Evolutionary conservation across 2,329 filamentous ascomycete species (phyloP).

Genomic region (Penicillium italicum): DNA sequence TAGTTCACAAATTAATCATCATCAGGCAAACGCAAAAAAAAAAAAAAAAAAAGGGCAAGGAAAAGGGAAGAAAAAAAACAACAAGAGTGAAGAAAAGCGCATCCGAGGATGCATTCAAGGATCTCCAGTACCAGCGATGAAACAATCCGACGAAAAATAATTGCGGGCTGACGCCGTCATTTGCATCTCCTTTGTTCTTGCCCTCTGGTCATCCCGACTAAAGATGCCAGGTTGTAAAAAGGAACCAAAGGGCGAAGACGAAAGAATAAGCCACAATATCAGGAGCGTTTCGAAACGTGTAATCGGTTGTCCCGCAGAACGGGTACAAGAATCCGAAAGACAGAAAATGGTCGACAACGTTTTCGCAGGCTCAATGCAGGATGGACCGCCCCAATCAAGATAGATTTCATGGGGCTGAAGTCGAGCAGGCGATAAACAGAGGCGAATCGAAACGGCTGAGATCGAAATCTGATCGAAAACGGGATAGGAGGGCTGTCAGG

Average conservation of each 20-base stretch:
- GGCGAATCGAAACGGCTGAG: conserved; percentile 31
- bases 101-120: conserved; percentile 17
- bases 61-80: conserved; percentile 7
- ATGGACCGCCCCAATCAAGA: conserved; percentile 6
- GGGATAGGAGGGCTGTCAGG: conserved; percentile 33
- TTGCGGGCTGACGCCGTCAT: conserved; percentile 27
- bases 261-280: conserved; percentile 35
- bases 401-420: conserved; percentile 5
- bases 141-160: conserved; percentile 15
- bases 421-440: conserved; percentile 24
- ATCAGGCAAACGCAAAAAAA: conserved; percentile 14
- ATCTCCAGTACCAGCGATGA: conserved; percentile 19
- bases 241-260: conserved; percentile 27
- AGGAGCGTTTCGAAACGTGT: conserved; percentile 31
- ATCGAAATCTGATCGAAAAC: conserved; percentile 36
- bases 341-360: conserved; percentile 12
- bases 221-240: conserved; percentile 18
- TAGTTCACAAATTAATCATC: conserved; percentile 19
- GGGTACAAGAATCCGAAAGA: conserved; percentile 16
- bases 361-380: conserved; percentile 13
- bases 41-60: conserved; percentile 11
- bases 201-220: conserved; percentile 17
- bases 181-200: conserved; percentile 34
- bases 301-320: conserved; percentile 21
- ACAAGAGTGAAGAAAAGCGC: conserved; percentile 13